A percentile compares a stretch with the other conserved stretches of the same genome.
Conservation (phyloP, 2,329 filamentous ascomycete species). For the Mycosphaerella sp. region DNA sequence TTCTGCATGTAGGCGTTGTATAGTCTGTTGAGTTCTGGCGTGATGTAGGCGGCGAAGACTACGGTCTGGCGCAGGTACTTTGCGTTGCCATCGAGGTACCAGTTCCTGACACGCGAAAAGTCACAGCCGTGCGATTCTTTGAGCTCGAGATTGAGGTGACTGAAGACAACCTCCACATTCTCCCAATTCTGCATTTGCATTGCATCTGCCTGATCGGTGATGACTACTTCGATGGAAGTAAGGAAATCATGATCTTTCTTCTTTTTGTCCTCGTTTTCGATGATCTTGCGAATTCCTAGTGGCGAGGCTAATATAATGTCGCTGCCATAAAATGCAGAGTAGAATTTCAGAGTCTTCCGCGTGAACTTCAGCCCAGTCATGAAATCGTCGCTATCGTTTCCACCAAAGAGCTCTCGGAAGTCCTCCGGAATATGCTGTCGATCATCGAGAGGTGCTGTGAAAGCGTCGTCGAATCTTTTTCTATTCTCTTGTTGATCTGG, state of each 20-base stretch:
- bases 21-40: slow-evolving; percentile 78
- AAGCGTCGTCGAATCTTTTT: slow-evolving; percentile 83
- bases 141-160: slow-evolving; percentile 84
- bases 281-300: slow-evolving; percentile 80
- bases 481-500: slow-evolving; percentile 93
- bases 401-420: slow-evolving; percentile 82
- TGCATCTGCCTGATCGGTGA: slow-evolving; percentile 88
- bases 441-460: slow-evolving; percentile 61
- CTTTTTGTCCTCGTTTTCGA: slow-evolving; percentile 69
- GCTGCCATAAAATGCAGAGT: slow-evolving; percentile 90
- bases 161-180: slow-evolving; percentile 85
- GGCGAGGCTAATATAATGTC: slow-evolving; percentile 92
- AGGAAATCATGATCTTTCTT: slow-evolving; percentile 81
- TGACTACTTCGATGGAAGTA: slow-evolving; percentile 82
- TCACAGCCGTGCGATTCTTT: slow-evolving; percentile 79
- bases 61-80: slow-evolving; percentile 79
- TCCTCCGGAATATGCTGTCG: slow-evolving; percentile 69
- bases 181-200: slow-evolving; percentile 99
- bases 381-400: slow-evolving; percentile 97
- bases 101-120: slow-evolving; percentile 80
- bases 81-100: slow-evolving; percentile 88
- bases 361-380: slow-evolving; percentile 95
- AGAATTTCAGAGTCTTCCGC: slow-evolving; percentile 90
- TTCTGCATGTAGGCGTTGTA: slow-evolving; percentile 73
- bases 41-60: slow-evolving; percentile 73